Evolutionary conservation across 2,329 filamentous ascomycete species (phyloP).

Genomic region (Cercospora beticola): DNA sequence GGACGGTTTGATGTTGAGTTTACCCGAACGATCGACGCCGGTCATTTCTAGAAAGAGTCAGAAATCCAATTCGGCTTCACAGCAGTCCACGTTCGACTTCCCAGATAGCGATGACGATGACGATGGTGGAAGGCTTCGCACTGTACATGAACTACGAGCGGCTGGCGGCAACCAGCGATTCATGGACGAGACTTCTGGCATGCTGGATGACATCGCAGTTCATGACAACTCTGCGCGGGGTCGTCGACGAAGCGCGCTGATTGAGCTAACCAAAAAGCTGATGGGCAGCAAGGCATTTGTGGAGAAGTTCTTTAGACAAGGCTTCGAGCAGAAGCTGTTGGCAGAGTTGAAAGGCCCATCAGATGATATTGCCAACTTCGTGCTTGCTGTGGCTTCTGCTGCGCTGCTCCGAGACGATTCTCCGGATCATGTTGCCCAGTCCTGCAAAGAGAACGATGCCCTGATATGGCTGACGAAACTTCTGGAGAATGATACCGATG

Average conservation of each 20-base stretch:
- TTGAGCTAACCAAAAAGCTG: slow-evolving; percentile 57
- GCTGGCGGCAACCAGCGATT: slow-evolving; percentile 59
- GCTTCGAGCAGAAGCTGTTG: slow-evolving; percentile 68
- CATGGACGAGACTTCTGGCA: slow-evolving; percentile 54
- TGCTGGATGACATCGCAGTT: slow-evolving; percentile 60
- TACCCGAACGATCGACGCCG: slow-evolving; percentile 27
- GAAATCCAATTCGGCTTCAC: slow-evolving; percentile 22
- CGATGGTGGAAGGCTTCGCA: slow-evolving; percentile 49
- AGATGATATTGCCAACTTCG: slow-evolving; percentile 56
- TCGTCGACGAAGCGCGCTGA: slow-evolving; percentile 53
- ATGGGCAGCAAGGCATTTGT: slow-evolving; percentile 59
- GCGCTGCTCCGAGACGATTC: slow-evolving; percentile 62
- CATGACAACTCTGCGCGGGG: slow-evolving; percentile 44
- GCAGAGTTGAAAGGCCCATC: slow-evolving; percentile 53
- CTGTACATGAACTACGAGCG: slow-evolving; percentile 62
- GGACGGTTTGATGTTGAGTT: slow-evolving; percentile 34
- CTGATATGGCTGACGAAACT: slow-evolving; percentile 53
- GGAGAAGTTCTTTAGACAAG: slow-evolving; percentile 71
- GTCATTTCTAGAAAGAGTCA: slow-evolving; percentile 13
- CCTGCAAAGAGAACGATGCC: slow-evolving; percentile 44
- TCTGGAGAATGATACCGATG: slow-evolving; percentile 46
- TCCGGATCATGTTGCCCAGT: slow-evolving; percentile 59
- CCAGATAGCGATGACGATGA: slow-evolving; percentile 51
- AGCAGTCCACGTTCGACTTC: slow-evolving; percentile 35
- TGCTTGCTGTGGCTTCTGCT: slow-evolving; percentile 63